Evolutionary conservation across 1,284 basidiomycete genomes (phyloP), one percentile per base, ranked within the genome.

Genomic region (Waitea zeae): DNA sequence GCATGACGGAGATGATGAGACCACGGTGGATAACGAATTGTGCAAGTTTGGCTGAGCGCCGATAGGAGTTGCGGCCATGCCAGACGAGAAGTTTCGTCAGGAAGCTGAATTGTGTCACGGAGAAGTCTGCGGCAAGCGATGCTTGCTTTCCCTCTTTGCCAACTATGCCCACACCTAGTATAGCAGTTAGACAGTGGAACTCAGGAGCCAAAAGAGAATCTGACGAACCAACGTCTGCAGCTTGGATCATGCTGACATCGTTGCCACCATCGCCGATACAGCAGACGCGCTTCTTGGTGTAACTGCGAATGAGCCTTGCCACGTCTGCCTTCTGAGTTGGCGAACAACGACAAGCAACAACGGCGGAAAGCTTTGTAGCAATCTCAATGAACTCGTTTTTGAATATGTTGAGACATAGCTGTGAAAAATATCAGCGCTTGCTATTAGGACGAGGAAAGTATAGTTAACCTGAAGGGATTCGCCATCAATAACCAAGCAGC

Each of bases 101-200:
- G 53, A 76, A 72, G 49, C 82, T 86, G 67, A 99, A 98, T 51
- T 98, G 95, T 3, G 76, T 92, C 42, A 99, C 83, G 3, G 88
- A 93, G 49, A 98, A 98, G 54, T 99, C 95, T 11, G 95, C 95
- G 0, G 95, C 93, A 2, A 98, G 69, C 0, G 90, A 95, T 0
- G 95, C 95, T 55, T 98, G 95, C 53, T 88, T 93, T 12, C 95
- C 95, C 61, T 98, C 95, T 53, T 98, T 98, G 12, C 95, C 95
- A 5, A 97, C 92, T 41, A 99, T 98, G 20, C 95, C 95, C 20
- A 99, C 72, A 22, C 92, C 90, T 18, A 17, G 32, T 30, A 9
- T 22, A 15, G 26, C 35, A 17, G 38, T 18, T 20, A 36, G 33
- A 28, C 12, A 39, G 14, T 30, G 12, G 17, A 29, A 17, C 19